Percentiles rank a stretch among this genome's conserved stretches.
Evolutionary conservation across 2,329 filamentous ascomycete species (phyloP).

Genomic region (Xylaria hypoxylon): DNA sequence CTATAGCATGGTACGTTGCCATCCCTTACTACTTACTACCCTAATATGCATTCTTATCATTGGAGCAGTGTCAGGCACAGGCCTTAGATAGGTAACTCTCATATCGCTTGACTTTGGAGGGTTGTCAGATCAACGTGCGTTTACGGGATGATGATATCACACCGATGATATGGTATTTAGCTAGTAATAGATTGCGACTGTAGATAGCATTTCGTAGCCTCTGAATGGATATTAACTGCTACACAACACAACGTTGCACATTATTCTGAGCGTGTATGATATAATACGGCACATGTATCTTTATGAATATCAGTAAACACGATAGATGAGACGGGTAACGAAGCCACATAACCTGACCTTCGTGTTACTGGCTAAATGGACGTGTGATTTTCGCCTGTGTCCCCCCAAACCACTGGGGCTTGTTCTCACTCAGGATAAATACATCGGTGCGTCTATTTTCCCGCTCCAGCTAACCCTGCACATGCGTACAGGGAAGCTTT

Average conservation of each 20-base stretch:
- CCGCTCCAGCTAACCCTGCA: constrained; percentile 21
- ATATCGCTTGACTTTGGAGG: not conserved
- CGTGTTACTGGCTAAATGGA: constrained; percentile 29
- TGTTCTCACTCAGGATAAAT: constrained; percentile 34
- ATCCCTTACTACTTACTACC: constrained; percentile 3
- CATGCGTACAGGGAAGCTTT: not conserved
- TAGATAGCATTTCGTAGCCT: constrained; percentile 4
- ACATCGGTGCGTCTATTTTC: constrained; percentile 25
- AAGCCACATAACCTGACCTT: not conserved
- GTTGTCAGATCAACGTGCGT: not conserved
- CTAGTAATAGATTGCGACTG: constrained; percentile 5
- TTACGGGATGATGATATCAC: not conserved
- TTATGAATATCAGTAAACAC: not conserved
- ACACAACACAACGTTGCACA: constrained; percentile 17
- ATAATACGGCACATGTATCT: not conserved
- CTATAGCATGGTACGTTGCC: constrained; percentile 65
- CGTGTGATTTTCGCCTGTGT: not conserved
- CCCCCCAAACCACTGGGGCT: not conserved
- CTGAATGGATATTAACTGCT: constrained; percentile 6
- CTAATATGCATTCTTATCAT: constrained; percentile 33
- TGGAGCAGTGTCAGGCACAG: constrained; percentile 49
- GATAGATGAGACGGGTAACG: constrained; percentile 2
- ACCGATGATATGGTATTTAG: not conserved
- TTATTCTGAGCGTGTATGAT: not conserved
- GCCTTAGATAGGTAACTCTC: constrained; percentile 45